Evolutionary conservation across 208 protist species (phyloP).

Genomic region (Trypanosoma cruzi): DNA sequence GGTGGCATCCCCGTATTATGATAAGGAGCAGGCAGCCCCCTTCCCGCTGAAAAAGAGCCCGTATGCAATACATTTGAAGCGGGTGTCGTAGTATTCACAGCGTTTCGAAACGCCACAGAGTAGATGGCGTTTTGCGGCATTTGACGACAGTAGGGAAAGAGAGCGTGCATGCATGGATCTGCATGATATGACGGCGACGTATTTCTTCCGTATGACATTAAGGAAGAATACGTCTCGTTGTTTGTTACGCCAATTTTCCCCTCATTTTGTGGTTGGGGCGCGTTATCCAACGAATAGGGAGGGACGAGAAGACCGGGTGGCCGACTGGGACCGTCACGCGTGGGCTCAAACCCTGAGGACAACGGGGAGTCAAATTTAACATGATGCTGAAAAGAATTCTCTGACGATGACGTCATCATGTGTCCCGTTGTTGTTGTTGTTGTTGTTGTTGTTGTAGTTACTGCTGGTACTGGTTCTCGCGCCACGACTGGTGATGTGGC

Average conservation of each 20-base stretch:
- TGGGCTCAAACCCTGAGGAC: neutral
- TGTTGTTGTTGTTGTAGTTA: neutral
- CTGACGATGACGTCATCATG: neutral
- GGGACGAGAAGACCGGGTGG: neutral
- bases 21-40: neutral
- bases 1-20: conserved; percentile 3
- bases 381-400: neutral
- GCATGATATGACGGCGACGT: neutral
- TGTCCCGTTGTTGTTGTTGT: neutral
- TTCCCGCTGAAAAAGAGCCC: neutral
- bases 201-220: neutral
- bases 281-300: neutral
- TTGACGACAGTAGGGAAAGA: neutral
- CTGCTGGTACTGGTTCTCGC: neutral
- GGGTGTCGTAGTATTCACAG: neutral
- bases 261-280: neutral
- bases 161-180: neutral
- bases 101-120: neutral
- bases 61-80: neutral
- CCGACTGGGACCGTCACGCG: neutral
- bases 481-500: neutral
- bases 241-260: neutral
- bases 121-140: neutral
- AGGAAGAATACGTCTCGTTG: neutral
- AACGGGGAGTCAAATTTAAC: neutral